phyloP scores from a whole-genome alignment of 768 basidiomycete genomes.

The Gloeophyllum trabeum region DNA sequence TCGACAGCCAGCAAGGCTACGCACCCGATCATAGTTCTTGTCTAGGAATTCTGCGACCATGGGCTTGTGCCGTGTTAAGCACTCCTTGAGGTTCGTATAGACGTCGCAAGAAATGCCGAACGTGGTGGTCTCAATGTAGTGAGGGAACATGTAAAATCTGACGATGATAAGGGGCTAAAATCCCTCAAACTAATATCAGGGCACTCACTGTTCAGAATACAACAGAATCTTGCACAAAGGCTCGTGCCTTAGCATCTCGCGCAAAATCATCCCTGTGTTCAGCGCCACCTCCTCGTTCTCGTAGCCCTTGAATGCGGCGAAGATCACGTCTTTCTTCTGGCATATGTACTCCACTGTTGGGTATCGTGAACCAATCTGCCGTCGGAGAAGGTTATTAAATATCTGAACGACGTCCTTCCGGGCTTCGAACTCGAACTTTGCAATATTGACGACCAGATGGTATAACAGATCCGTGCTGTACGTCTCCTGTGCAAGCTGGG shows the following conservation, averaged over 20 bases:
- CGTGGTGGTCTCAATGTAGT: slow-evolving; percentile 94
- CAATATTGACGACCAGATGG: slow-evolving; percentile 69
- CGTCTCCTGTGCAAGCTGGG: slow-evolving; percentile 92
- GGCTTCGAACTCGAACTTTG: slow-evolving; percentile 89
- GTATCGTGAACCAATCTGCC: slow-evolving; percentile 88
- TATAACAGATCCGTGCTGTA: slow-evolving; percentile 85
- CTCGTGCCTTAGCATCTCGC: slow-evolving; percentile 94
- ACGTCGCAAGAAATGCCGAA: slow-evolving; percentile 98
- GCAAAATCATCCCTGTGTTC: slow-evolving; percentile 96
- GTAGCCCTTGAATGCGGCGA: slow-evolving; percentile 84
- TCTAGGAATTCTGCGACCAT: slow-evolving; percentile 98
- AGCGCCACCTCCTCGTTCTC: slow-evolving; percentile 93
- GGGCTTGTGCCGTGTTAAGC: slow-evolving; percentile 89
- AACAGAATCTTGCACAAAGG: slow-evolving; percentile 82
- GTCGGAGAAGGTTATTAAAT: slow-evolving; percentile 78
- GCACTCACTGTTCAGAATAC: slow-evolving; percentile 83
- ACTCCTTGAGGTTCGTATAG: slow-evolving; percentile 96
- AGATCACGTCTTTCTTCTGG: slow-evolving; percentile 65
- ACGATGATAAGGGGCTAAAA: not conserved
- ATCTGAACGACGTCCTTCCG: slow-evolving; percentile 79
- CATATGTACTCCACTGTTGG: slow-evolving; percentile 96
- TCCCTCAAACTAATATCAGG: not conserved
- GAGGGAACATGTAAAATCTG: slow-evolving; percentile 94
- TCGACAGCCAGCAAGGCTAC: slow-evolving; percentile 13
- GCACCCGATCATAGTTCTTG: slow-evolving; percentile 90